Percentiles rank a stretch among this genome's conserved stretches.
Evolutionary conservation across 2,329 filamentous ascomycete species (phyloP).

Genomic region (Pyricularia sp.): DNA sequence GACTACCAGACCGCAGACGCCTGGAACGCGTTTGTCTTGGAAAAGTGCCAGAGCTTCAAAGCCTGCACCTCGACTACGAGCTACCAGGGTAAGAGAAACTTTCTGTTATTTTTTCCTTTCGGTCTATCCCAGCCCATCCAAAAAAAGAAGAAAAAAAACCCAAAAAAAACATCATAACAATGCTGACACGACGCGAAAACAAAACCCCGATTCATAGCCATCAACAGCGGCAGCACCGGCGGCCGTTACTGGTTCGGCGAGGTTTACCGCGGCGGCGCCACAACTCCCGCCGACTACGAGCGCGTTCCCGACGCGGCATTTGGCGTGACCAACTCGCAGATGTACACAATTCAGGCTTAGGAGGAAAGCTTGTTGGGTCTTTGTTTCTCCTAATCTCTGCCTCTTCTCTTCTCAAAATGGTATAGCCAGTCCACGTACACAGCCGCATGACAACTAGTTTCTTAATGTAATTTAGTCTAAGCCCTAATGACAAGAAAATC

Average conservation of each 20-base stretch:
- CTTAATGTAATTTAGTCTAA: background rate
- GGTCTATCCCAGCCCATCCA: background rate
- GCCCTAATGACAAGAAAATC: background rate
- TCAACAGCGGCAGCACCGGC: constrained; percentile 4
- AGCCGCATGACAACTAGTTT: background rate
- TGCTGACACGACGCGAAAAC: background rate
- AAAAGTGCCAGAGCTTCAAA: background rate
- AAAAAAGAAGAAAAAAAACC: too few relatives aligned
- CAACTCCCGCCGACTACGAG: constrained; percentile 2
- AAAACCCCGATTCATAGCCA: background rate
- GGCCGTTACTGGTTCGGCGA: constrained; percentile 4
- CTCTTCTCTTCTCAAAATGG: background rate
- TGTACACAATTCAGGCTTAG: constrained; percentile 1
- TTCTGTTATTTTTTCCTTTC: background rate
- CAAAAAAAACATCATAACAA: too few relatives aligned
- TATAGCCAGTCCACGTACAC: background rate
- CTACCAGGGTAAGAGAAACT: background rate
- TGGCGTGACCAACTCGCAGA: background rate
- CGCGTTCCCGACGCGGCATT: background rate
- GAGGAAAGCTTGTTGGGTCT: background rate
- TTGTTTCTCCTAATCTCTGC: background rate
- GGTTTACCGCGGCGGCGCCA: constrained; percentile 3
- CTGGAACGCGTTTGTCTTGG: constrained; percentile 1
- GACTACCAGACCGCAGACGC: constrained; percentile 60
- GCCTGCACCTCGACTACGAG: constrained; percentile 2